Base-by-base conservation (phyloP, 495 filamentous ascomycete genomes). In the Collariella sp. region DNA sequence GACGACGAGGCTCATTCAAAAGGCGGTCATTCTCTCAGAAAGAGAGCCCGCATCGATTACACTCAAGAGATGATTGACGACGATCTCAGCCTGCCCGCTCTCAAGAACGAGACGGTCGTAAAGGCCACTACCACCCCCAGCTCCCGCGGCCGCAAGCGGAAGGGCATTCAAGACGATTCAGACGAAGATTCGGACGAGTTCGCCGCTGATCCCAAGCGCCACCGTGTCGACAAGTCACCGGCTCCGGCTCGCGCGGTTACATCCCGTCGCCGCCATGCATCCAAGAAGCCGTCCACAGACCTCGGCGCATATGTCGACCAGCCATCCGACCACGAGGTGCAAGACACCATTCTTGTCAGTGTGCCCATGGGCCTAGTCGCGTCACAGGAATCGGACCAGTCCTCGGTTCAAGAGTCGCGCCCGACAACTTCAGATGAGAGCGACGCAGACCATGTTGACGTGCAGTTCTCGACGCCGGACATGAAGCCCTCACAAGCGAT, bases 261-360 rank as follows among this genome's bases (percentile, higher is more conserved):
- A 13, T 38, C 56, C 39, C 72, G 72, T 41, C 69, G 67, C 44
- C 68, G 69, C 19, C 63, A 62, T 20, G 54, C 65, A n/a, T 45
- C 61, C 33, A 63, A 62, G 33, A 75, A 71, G 53, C 57, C 62
- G 10, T 54, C 65, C 2, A 36, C 52, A 1, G 66, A 70, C 38
- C 43, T 63, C 18, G 63, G 58, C 35, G 18, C 61, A 10, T 66
- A 62, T 33, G 60, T 59, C 18, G 62, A 70, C 26, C 63, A 73
- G 41, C 59, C 58, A 1, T 60, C 62, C 26, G 72, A 76, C 45
- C 71, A 71, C 34, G 70, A 76, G 26, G 70, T 76, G 6, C 69
- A 72, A 54, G 74, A 77, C 58, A 76, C 73, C 26, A 76, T 77
- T 53, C 68, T 76, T 26, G 74, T 77, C 39, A 72, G 73, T 24